These are phyloP conservation scores for Auriscalpium orientale DNA, from an alignment of 768 basidiomycete species.

Conservation along the genomic window DNA sequence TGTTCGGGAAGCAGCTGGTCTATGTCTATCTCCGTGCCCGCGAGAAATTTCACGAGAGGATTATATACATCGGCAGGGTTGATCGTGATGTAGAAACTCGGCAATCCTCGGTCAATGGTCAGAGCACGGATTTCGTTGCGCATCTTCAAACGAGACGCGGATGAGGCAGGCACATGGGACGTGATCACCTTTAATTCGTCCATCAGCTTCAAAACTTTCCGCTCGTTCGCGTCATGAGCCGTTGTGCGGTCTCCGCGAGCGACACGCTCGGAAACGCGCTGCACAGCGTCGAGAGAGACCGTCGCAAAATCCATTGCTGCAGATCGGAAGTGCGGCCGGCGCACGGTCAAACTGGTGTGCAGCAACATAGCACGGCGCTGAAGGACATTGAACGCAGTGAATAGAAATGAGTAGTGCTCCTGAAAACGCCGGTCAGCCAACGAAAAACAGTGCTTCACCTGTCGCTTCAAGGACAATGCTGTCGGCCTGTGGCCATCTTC, in stretches of 20 bases:
- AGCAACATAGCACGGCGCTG: conserved; percentile 26
- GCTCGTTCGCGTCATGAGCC: conserved; percentile 22
- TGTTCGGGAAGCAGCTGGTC: conserved; percentile 24
- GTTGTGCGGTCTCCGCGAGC: background rate
- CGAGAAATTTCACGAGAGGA: conserved; percentile 34
- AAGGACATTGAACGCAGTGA: conserved; percentile 34
- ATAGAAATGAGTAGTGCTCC: conserved; percentile 35
- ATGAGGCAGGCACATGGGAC: conserved; percentile 21
- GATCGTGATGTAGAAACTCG: conserved; percentile 36
- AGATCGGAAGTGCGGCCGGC: conserved; percentile 16
- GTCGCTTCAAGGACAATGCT: conserved; percentile 24
- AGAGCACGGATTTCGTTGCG: background rate
- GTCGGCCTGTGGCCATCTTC: conserved; percentile 22
- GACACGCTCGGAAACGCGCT: conserved; percentile 10
- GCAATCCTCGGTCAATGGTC: conserved; percentile 22
- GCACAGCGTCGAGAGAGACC: conserved; percentile 20
- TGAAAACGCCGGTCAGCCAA: conserved; percentile 29
- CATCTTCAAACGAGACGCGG: conserved; percentile 17
- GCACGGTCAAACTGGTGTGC: conserved; percentile 26
- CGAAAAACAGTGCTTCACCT: conserved; percentile 27
- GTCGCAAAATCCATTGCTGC: conserved; percentile 21
- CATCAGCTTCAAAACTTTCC: conserved; percentile 19
- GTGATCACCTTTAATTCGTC: conserved; percentile 17
- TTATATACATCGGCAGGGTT: conserved; percentile 38
- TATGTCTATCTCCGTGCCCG: conserved; percentile 30